Conservation (phyloP, 352 stramenopile species). For the Blastocystis sp. region DNA sequence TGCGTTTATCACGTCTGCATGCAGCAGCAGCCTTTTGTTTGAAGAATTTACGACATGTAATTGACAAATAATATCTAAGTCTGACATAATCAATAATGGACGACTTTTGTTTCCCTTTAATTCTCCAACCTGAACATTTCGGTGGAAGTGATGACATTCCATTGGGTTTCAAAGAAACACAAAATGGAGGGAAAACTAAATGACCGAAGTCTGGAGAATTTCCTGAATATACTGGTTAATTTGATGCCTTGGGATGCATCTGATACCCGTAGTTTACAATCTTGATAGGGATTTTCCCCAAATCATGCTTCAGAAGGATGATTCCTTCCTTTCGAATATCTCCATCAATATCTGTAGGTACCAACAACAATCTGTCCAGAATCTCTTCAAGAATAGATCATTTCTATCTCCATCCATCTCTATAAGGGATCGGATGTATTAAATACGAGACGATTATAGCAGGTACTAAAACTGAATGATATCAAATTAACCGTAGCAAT, state of each 20-base stretch:
- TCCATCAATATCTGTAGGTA: not conserved
- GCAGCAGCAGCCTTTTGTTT: not conserved
- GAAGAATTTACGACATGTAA: conserved; percentile 24
- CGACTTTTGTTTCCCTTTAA: conserved; percentile 46
- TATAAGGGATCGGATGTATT: not conserved
- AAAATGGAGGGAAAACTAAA: conserved; percentile 30
- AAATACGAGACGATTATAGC: not conserved
- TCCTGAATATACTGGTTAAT: not conserved
- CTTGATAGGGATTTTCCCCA: not conserved
- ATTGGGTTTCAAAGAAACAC: conserved; percentile 1
- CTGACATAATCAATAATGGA: not conserved
- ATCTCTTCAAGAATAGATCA: conserved; percentile 7
- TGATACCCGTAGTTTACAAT: not conserved
- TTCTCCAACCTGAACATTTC: conserved; percentile 52
- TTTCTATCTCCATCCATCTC: conserved; percentile 47
- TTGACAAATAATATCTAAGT: conserved; percentile 33
- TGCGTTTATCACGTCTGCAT: conserved; percentile 11
- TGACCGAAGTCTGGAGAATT: not conserved
- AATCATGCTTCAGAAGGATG: conserved; percentile 7
- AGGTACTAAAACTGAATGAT: not conserved
- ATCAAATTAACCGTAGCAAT: conserved; percentile 23
- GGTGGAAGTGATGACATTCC: not conserved
- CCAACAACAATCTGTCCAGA: not conserved
- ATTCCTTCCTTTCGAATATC: not conserved
- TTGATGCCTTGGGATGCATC: not conserved